Base-by-base conservation (phyloP, 345 rosid species). In the Raphanus raphanistrum region DNA sequence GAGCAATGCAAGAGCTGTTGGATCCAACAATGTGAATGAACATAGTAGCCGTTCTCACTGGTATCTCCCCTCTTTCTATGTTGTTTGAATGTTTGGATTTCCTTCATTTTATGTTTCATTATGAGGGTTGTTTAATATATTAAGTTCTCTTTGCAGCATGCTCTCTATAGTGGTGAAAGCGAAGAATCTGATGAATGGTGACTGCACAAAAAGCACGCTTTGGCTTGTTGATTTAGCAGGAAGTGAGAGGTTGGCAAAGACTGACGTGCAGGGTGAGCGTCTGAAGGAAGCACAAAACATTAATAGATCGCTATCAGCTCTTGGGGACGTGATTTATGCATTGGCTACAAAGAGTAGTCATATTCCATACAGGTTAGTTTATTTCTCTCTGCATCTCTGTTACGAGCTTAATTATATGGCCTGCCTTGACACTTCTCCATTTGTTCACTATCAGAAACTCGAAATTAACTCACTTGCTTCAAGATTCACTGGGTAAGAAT, bases 141-240 rank as follows among this genome's bases (percentile, higher is more conserved):
- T 16, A 72, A 38, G 1, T 61, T 66, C 25, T 76, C 80, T 73
- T 71, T 82, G 75, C 88, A 95, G 99, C 84, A 92, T 95, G 94
- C 97, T 95, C 60, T 87, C 90, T 43, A 87, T 92, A 82, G 87
- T 85, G 92, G 99, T 95, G 17, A 87, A 76, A 86, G 89, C 97
- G 29, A 89, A 87, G 86, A 95, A 90, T 81, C 58, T 90, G 86
- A 81, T 90, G 82, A 91, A 74, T 75, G 93, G 96, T 12, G 97
- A 92, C 33, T 87, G 96, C 83, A 92, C 97, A 71, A 90, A 87
- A 83, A 95, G 99, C 92, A 95, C 89, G 78, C 99, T 95, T 59
- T 95, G 99, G 98, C 98, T 94, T 63, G 94, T 92, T 58, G 98
- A 94, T 84, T 88, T 91, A 86, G 99, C 99, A 0, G 99, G 98